Evolutionary conservation across 108 stramenopile species (phyloP).

Genomic region (Mayamaea pseudoterrestris): DNA sequence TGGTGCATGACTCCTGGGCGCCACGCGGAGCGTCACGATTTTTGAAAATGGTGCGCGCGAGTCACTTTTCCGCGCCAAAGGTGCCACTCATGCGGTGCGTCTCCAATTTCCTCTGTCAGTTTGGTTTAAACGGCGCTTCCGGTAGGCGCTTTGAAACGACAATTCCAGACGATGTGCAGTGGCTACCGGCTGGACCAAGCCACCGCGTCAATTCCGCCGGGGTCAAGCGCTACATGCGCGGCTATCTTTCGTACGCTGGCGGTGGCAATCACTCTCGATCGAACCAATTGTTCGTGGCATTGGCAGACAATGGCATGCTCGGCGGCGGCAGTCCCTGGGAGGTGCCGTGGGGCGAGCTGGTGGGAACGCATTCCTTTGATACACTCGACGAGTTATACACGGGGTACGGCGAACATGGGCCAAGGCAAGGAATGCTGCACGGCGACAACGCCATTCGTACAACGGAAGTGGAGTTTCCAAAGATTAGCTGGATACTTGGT

Average conservation of each 20-base stretch:
- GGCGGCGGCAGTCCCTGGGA: conserved; percentile 79
- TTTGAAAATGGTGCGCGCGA: conserved; percentile 52
- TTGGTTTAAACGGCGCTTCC: conserved; percentile 52
- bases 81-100: conserved; percentile 80
- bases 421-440: conserved; percentile 26
- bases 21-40: conserved; percentile 69
- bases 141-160: conserved; percentile 19
- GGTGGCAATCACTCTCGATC: conserved; percentile 39
- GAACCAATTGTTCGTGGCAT: conserved; percentile 61
- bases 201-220: conserved; percentile 47
- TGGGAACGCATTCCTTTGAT: conserved; percentile 34
- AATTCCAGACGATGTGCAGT: conserved; percentile 62
- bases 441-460: too few species aligned
- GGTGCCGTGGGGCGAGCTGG: conserved; percentile 51
- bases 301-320: conserved; percentile 31
- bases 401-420: conserved; percentile 52
- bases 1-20: conserved; percentile 70
- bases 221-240: conserved; percentile 58
- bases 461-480: too few species aligned
- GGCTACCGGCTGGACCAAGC: conserved; percentile 62
- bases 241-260: conserved; percentile 70
- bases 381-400: conserved; percentile 41
- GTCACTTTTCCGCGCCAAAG: conserved; percentile 40
- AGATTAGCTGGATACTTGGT: too few species aligned
- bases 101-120: conserved; percentile 69